Percentiles rank a stretch among this genome's conserved stretches.
Conservation (phyloP, 352 stramenopile species). For the Pythium periplocum region DNA sequence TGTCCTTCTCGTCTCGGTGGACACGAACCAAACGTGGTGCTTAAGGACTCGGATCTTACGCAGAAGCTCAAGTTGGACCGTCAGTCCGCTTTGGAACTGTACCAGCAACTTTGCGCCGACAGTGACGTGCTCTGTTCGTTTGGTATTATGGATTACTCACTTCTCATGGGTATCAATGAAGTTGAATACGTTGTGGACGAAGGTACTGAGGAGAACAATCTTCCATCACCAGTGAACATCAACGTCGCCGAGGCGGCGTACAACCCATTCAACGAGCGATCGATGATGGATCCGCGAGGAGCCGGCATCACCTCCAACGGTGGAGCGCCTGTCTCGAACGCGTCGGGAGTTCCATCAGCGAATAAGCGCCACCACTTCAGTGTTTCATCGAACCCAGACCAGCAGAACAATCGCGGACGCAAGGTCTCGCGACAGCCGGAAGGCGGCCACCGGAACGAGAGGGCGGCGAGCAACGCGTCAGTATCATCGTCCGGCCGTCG, state of each 20-base stretch:
- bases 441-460: constrained; percentile 25
- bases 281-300: constrained; percentile 56
- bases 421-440: constrained; percentile 59
- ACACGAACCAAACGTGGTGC: constrained; percentile 85
- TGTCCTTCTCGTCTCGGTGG: constrained; percentile 69
- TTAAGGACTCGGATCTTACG: constrained; percentile 87
- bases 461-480: constrained; percentile 59
- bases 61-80: constrained; percentile 85
- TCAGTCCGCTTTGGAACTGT: constrained; percentile 61
- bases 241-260: constrained; percentile 24
- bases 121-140: constrained; percentile 79
- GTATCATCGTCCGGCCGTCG: constrained; percentile 58
- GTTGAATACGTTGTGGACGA: constrained; percentile 86
- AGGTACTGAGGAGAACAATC: constrained; percentile 29
- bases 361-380: constrained; percentile 51
- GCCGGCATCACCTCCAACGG: constrained; percentile 12
- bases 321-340: neutral
- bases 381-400: constrained; percentile 39
- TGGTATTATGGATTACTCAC: constrained; percentile 91
- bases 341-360: neutral
- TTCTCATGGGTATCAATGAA: constrained; percentile 88
- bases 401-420: constrained; percentile 14
- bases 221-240: constrained; percentile 23
- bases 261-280: constrained; percentile 64
- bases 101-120: constrained; percentile 77